These are phyloP conservation scores for Fusarium clavum DNA, from an alignment of 2,329 filamentous ascomycete species.

Conservation along the genomic window DNA sequence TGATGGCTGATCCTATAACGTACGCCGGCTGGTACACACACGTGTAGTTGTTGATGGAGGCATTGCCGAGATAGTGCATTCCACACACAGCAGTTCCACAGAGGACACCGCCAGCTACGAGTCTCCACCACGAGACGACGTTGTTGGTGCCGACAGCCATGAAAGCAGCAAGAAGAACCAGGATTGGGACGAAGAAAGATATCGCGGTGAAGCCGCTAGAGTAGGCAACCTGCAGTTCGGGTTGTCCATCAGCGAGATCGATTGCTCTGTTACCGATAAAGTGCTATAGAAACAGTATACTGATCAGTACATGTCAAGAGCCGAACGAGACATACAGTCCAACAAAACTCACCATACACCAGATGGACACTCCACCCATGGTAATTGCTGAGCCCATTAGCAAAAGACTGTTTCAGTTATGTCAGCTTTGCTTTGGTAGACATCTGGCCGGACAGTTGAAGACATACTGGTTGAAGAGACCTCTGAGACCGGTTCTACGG, in stretches of 20 bases:
- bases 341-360: constrained; percentile 69
- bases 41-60: constrained; percentile 81
- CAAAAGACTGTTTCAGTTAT: constrained; percentile 63
- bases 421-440: background rate
- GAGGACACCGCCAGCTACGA: constrained; percentile 72
- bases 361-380: constrained; percentile 80
- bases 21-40: constrained; percentile 70
- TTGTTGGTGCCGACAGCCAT: constrained; percentile 72
- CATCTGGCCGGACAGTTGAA: constrained; percentile 2
- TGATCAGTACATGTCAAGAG: constrained; percentile 8
- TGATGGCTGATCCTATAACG: constrained; percentile 75
- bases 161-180: constrained; percentile 80
- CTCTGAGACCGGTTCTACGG: constrained; percentile 75
- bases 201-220: constrained; percentile 76
- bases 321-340: background rate
- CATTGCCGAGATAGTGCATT: constrained; percentile 91
- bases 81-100: constrained; percentile 81
- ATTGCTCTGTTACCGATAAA: constrained; percentile 84
- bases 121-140: constrained; percentile 67
- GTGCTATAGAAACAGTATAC: constrained; percentile 22
- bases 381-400: constrained; percentile 73
- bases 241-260: constrained; percentile 71
- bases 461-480: constrained; percentile 75
- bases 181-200: constrained; percentile 83
- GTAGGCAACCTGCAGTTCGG: constrained; percentile 78